phyloP scores from a whole-genome alignment of 345 rosid species.

The Citrus medica region DNA sequence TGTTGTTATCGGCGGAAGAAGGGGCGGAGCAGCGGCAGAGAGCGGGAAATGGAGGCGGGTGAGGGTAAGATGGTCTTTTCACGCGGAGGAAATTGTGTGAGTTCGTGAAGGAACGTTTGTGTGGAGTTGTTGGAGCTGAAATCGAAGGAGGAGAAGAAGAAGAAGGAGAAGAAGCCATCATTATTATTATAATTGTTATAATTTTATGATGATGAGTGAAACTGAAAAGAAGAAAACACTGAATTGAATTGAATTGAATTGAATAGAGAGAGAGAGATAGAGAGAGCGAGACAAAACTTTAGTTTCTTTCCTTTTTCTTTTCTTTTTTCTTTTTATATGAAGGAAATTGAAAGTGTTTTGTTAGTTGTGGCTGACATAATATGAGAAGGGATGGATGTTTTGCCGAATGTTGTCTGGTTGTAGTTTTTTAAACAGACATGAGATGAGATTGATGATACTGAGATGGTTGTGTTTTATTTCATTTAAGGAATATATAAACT shows the following conservation, averaged over 20 bases:
- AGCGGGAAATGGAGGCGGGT: constrained; percentile 25
- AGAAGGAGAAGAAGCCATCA: too few species aligned
- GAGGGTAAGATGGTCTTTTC: constrained; percentile 37
- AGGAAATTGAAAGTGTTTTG: too few species aligned
- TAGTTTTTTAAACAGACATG: neutral
- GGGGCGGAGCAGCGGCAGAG: constrained; percentile 46
- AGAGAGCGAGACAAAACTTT: too few species aligned
- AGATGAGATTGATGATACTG: neutral
- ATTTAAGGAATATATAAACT: too few species aligned
- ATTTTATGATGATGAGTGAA: too few species aligned
- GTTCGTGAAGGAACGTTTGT: constrained; percentile 35
- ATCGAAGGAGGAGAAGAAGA: constrained; percentile 34
- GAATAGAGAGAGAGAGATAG: too few species aligned
- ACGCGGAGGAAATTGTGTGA: constrained; percentile 21
- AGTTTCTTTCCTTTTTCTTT: too few species aligned
- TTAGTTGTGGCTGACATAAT: neutral
- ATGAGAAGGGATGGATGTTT: neutral
- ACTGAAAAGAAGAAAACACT: too few species aligned
- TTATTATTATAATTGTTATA: too few species aligned
- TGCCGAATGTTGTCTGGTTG: neutral
- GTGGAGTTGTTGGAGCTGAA: constrained; percentile 44
- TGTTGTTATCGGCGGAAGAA: neutral
- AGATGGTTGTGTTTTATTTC: too few species aligned
- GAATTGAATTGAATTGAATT: too few species aligned
- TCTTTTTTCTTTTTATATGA: too few species aligned